Evolutionary conservation across 1,139 yeast species (phyloP).

Genomic region (Diutina ranongensis): DNA sequence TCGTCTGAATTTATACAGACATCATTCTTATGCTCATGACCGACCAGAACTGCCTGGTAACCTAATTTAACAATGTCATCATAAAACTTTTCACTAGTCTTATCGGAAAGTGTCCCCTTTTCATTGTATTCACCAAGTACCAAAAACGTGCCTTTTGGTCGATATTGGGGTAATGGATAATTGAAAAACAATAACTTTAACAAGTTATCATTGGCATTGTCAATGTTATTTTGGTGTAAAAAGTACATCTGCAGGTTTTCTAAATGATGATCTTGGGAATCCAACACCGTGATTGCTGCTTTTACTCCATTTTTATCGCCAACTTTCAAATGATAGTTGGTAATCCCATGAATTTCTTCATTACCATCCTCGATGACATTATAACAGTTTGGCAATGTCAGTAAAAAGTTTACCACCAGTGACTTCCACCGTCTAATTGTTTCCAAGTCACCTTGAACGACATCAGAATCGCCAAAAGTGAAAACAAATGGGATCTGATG

Average conservation of each 20-base stretch:
- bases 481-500: conserved; percentile 71
- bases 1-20: conserved; percentile 24
- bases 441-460: conserved; percentile 51
- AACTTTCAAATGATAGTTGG: conserved; percentile 22
- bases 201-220: conserved; percentile 7
- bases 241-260: conserved; percentile 8
- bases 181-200: conserved; percentile 36
- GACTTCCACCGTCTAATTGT: conserved; percentile 7
- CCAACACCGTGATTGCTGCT: conserved; percentile 3
- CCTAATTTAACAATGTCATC: conserved; percentile 21
- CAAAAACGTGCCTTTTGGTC: conserved; percentile 37
- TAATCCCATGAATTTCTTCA: conserved; percentile 21
- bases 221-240: conserved; percentile 7
- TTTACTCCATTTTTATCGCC: neutral
- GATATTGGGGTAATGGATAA: conserved; percentile 39
- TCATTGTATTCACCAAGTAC: conserved; percentile 39
- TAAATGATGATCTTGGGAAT: conserved; percentile 7
- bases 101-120: conserved; percentile 19
- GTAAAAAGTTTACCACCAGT: conserved; percentile 46
- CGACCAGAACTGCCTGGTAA: conserved; percentile 37
- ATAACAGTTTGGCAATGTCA: conserved; percentile 65
- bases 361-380: conserved; percentile 40
- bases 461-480: conserved; percentile 75
- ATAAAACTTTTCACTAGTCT: conserved; percentile 22
- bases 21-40: conserved; percentile 47